Evolutionary conservation across 148 eudicot species (phyloP).

Genomic region (Suaeda aralocaspica): DNA sequence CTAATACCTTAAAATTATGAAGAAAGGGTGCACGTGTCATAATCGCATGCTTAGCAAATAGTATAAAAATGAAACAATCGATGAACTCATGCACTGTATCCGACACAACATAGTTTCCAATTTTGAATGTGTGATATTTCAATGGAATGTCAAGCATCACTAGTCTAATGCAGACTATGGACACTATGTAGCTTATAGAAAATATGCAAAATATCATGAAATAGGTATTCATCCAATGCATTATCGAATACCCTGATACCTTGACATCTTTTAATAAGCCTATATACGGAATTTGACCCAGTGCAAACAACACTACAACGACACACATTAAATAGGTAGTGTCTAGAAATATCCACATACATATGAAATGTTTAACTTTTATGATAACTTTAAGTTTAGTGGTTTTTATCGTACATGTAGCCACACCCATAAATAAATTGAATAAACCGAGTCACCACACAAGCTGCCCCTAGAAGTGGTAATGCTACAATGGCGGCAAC

Average conservation of each 20-base stretch:
- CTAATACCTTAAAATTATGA: background rate
- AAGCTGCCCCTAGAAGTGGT: too few relatives aligned
- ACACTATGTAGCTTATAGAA: background rate
- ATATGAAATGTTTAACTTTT: too few relatives aligned
- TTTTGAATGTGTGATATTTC: background rate
- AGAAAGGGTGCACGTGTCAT: background rate
- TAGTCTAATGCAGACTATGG: background rate
- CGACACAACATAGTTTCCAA: background rate
- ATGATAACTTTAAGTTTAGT: too few relatives aligned
- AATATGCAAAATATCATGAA: background rate
- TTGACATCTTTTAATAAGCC: too few relatives aligned
- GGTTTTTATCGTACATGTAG: too few relatives aligned
- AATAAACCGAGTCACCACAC: too few relatives aligned
- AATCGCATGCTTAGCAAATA: background rate
- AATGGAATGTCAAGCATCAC: background rate
- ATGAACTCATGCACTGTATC: background rate
- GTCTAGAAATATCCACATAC: too few relatives aligned
- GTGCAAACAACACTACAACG: too few relatives aligned
- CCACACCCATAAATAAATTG: too few relatives aligned
- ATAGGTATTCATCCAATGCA: background rate
- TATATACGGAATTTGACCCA: too few relatives aligned
- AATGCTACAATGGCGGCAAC: too few relatives aligned
- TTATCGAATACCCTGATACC: background rate
- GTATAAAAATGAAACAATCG: background rate
- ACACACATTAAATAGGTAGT: too few relatives aligned